Evolutionary conservation across 1,284 basidiomycete genomes (phyloP).

Genomic region (Sanghuangporus sanghuang): DNA sequence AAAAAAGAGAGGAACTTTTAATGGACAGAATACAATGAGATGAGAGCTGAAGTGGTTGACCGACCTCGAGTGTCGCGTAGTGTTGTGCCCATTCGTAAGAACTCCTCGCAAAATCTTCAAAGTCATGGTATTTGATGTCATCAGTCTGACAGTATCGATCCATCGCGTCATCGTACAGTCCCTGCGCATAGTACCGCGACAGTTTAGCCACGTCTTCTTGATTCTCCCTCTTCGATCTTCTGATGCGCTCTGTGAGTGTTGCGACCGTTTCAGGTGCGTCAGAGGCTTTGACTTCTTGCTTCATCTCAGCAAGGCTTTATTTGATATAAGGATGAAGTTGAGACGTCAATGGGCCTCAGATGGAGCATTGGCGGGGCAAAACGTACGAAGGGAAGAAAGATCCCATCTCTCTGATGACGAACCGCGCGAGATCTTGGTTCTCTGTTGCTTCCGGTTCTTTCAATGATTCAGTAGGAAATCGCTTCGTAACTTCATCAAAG

Average conservation of each 20-base stretch:
- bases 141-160: conserved; percentile 30
- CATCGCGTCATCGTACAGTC: conserved; percentile 35
- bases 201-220: conserved; percentile 37
- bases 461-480: conserved; percentile 7
- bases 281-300: conserved; percentile 8
- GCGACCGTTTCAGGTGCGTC: conserved; percentile 25
- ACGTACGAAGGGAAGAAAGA: conserved; percentile 14
- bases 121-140: conserved; percentile 28
- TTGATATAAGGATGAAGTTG: neutral
- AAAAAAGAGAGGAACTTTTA: neutral
- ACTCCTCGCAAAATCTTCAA: conserved; percentile 22
- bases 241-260: conserved; percentile 31
- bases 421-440: conserved; percentile 27
- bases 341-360: neutral
- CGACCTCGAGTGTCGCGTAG: conserved; percentile 17
- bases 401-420: conserved; percentile 26
- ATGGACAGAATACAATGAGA: neutral
- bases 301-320: conserved; percentile 21
- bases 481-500: conserved; percentile 15
- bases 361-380: neutral
- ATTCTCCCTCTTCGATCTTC: conserved; percentile 34
- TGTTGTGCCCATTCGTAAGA: conserved; percentile 12
- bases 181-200: conserved; percentile 35
- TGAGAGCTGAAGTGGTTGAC: neutral
- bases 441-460: conserved; percentile 24